Evolutionary conservation across 805 yeast species (phyloP).

Genomic region (Yarrowia keelungensis): DNA sequence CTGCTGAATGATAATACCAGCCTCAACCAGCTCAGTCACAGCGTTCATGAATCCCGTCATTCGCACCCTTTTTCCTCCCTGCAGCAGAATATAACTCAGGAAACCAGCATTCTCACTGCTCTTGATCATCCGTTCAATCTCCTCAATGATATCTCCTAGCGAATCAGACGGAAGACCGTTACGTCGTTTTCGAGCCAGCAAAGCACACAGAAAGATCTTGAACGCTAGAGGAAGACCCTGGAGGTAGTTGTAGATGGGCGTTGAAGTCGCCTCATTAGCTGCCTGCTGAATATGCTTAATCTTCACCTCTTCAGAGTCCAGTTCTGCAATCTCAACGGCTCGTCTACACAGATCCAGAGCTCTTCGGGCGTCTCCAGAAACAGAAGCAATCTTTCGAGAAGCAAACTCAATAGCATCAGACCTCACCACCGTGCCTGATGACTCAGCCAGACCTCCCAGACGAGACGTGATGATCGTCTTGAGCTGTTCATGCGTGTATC

Average conservation of each 20-base stretch:
- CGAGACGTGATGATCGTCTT: conserved; percentile 76
- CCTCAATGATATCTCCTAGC: conserved; percentile 81
- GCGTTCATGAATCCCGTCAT: conserved; percentile 66
- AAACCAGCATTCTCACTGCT: conserved; percentile 50
- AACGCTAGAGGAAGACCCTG: conserved; percentile 67
- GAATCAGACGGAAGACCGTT: conserved; percentile 73
- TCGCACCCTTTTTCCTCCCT: conserved; percentile 54
- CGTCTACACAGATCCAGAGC: conserved; percentile 87
- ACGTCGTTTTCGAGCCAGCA: conserved; percentile 68
- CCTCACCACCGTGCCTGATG: conserved; percentile 50
- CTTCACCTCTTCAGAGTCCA: conserved; percentile 60
- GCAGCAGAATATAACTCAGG: conserved; percentile 46
- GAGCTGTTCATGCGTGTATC: conserved; percentile 82
- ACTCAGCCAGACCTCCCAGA: conserved; percentile 55
- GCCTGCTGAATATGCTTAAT: conserved; percentile 81
- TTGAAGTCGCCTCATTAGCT: conserved; percentile 74
- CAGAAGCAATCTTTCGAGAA: conserved; percentile 91
- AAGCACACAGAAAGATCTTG: conserved; percentile 74
- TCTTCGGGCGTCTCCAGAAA: conserved; percentile 96
- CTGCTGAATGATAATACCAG: conserved; percentile 77
- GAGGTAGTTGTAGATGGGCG: conserved; percentile 71
- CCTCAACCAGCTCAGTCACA: conserved; percentile 73
- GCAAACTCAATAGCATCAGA: conserved; percentile 90
- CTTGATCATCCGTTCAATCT: conserved; percentile 63
- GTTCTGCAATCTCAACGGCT: conserved; percentile 87